These are phyloP conservation scores for Dichotomocladium elegans DNA, from an alignment of 371 early-diverging fungal genomes.

Conservation along the genomic window DNA sequence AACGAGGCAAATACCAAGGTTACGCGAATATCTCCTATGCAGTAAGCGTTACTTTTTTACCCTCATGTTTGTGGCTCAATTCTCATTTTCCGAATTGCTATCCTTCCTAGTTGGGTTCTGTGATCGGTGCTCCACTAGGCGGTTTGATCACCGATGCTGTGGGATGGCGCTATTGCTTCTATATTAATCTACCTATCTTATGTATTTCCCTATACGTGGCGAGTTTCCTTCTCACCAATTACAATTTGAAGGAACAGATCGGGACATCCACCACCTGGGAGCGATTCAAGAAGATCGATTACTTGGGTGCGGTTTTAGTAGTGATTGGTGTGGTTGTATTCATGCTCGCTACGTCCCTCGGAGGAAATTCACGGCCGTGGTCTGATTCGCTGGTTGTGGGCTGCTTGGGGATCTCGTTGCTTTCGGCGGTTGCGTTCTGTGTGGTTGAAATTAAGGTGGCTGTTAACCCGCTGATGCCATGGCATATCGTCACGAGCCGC, in stretches of 20 bases:
- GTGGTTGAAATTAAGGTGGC: constrained; percentile 58
- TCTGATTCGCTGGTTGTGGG: constrained; percentile 56
- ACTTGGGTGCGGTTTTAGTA: constrained; percentile 52
- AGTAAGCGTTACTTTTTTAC: constrained; percentile 25
- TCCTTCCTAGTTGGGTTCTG: constrained; percentile 57
- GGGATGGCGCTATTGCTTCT: constrained; percentile 67
- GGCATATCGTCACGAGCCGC: constrained; percentile 33
- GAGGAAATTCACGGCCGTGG: constrained; percentile 61
- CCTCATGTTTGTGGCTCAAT: no score
- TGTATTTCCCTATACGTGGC: constrained; percentile 51
- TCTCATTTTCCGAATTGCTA: no score
- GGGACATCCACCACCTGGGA: constrained; percentile 36
- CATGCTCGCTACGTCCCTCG: constrained; percentile 61
- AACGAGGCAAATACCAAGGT: constrained; percentile 46
- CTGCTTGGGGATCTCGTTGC: constrained; percentile 42
- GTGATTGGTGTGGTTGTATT: constrained; percentile 50
- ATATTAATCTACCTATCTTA: constrained; percentile 72
- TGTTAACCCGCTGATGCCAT: constrained; percentile 56
- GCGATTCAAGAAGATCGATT: constrained; percentile 62
- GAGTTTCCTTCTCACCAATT: constrained; percentile 25
- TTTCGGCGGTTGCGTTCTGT: constrained; percentile 44
- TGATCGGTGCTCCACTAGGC: constrained; percentile 70
- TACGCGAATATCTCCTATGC: constrained; percentile 39
- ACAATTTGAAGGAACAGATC: constrained; percentile 32
- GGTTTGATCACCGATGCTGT: constrained; percentile 49